Evolutionary conservation across 441 rosid genomes (phyloP).

Genomic region (Jatropha podagrica): DNA sequence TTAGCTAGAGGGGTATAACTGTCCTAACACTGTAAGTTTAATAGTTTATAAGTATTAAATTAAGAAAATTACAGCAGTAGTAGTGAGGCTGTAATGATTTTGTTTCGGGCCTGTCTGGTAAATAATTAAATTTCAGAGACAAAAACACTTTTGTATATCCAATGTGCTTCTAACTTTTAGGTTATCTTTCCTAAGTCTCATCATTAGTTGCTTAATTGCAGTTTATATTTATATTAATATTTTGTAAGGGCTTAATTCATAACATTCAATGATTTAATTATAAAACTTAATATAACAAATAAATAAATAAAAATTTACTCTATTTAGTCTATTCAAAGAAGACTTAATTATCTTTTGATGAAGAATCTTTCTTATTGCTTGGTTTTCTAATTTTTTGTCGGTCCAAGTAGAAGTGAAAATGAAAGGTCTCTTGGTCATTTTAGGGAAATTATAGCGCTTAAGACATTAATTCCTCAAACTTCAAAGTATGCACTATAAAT

Average conservation of each 20-base stretch:
- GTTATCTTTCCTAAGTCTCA: slow-evolving; percentile 9
- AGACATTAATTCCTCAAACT: background rate
- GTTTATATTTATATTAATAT: too few species aligned
- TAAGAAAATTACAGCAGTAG: background rate
- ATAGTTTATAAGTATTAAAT: background rate
- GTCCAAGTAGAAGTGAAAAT: background rate
- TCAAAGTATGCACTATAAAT: background rate
- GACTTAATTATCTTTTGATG: background rate
- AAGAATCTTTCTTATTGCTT: background rate
- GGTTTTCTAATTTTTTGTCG: background rate
- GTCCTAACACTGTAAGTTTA: too few species aligned
- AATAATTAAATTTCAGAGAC: background rate
- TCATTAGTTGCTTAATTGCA: background rate
- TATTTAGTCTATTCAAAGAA: background rate
- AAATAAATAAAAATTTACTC: too few species aligned
- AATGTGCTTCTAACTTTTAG: slow-evolving; percentile 9
- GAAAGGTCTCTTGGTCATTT: background rate
- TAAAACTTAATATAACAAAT: too few species aligned
- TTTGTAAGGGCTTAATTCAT: too few species aligned
- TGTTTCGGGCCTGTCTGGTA: slow-evolving; percentile 10
- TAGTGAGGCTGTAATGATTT: slow-evolving; percentile 9
- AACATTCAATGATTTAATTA: too few species aligned
- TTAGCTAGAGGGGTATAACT: too few species aligned
- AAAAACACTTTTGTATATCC: background rate
- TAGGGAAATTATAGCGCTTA: background rate